These are phyloP conservation scores for Komagataella kurtzmanii DNA, from an alignment of 805 yeast genomes.

Conservation along the genomic window DNA sequence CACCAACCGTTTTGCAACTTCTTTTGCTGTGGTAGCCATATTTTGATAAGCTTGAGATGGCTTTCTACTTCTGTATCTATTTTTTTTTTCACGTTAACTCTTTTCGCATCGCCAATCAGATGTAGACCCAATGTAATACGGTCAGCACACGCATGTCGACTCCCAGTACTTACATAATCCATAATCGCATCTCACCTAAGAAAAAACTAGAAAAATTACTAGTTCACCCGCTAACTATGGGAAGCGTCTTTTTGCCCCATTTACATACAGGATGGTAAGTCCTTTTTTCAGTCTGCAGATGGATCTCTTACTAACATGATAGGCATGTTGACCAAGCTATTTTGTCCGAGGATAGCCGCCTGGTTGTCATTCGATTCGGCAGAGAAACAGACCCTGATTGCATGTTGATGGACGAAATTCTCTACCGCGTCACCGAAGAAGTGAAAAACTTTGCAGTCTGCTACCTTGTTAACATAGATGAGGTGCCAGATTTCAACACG, in stretches of 20 bases:
- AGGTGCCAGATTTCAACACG: conserved; percentile 81
- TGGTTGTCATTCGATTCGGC: conserved; percentile 86
- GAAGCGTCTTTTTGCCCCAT: conserved; percentile 73
- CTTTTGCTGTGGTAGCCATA: not conserved
- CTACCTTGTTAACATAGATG: conserved; percentile 78
- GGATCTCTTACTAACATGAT: not conserved
- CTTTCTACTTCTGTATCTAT: not conserved
- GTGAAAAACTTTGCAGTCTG: conserved; percentile 80
- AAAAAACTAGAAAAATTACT: not conserved
- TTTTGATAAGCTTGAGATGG: not conserved
- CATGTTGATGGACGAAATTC: conserved; percentile 80
- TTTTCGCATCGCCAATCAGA: not conserved
- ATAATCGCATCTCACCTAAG: not conserved
- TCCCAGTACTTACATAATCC: not conserved
- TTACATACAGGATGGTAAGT: conserved; percentile 56
- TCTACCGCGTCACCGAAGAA: conserved; percentile 69
- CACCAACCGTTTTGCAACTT: conserved; percentile 37
- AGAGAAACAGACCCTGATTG: conserved; percentile 64
- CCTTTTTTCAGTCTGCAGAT: not conserved
- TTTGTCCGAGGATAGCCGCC: conserved; percentile 73
- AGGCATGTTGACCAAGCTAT: conserved; percentile 97
- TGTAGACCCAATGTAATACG: not conserved
- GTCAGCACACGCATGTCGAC: not conserved
- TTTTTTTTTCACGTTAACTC: not conserved
- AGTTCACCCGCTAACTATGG: conserved; percentile 29